Evolutionary conservation across 306 rosid species (phyloP).

Genomic region (Cicer cuneatum): DNA sequence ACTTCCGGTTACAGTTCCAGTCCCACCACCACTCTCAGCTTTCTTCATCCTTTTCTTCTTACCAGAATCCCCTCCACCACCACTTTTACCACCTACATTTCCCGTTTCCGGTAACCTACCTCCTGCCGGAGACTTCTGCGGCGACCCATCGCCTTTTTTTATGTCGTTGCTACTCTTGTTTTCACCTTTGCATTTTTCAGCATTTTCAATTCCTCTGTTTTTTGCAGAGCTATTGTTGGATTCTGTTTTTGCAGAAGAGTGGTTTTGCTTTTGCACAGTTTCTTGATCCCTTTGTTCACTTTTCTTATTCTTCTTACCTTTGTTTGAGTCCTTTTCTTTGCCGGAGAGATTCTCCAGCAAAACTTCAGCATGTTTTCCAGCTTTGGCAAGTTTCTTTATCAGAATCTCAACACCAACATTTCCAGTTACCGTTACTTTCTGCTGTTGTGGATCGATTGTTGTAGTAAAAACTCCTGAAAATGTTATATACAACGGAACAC

Average conservation of each 20-base stretch:
- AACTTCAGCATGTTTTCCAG: slow-evolving; percentile 77
- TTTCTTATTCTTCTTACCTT: slow-evolving; percentile 56
- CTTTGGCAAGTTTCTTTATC: slow-evolving; percentile 63
- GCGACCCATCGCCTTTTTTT: slow-evolving; percentile 33
- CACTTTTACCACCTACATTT: slow-evolving; percentile 24
- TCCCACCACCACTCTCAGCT: slow-evolving; percentile 35
- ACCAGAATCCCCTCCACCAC: slow-evolving; percentile 47
- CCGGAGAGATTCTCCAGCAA: slow-evolving; percentile 64
- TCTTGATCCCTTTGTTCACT: slow-evolving; percentile 50
- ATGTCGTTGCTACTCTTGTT: slow-evolving; percentile 41
- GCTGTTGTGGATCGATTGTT: slow-evolving; percentile 66
- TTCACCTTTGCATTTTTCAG: slow-evolving; percentile 39
- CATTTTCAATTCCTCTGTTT: slow-evolving; percentile 46
- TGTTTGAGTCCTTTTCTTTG: slow-evolving; percentile 48
- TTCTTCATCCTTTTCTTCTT: slow-evolving; percentile 69
- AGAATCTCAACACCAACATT: slow-evolving; percentile 67
- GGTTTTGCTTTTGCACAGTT: slow-evolving; percentile 8
- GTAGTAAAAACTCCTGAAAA: slow-evolving; percentile 75
- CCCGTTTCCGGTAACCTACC: slow-evolving; percentile 25
- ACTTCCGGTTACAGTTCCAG: slow-evolving; percentile 19
- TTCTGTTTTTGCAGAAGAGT: slow-evolving; percentile 38
- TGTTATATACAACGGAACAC: background rate
- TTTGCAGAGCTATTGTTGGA: slow-evolving; percentile 43
- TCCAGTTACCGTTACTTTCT: slow-evolving; percentile 80
- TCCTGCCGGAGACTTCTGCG: slow-evolving; percentile 39